These are phyloP conservation scores for Pseudozyma hubeiensis DNA, from an alignment of 1,284 basidiomycete species.

Conservation along the genomic window DNA sequence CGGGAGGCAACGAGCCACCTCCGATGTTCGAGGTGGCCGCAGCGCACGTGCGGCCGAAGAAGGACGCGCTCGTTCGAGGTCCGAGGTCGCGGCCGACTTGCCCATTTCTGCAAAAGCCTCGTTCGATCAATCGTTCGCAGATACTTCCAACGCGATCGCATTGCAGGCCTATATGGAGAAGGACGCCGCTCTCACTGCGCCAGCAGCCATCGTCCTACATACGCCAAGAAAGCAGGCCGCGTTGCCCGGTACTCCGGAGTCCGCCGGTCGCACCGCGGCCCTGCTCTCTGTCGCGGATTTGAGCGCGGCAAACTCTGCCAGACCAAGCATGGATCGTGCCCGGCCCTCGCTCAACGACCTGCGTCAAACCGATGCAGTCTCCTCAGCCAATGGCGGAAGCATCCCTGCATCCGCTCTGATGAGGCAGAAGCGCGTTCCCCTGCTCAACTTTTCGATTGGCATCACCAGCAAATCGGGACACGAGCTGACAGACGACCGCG, in stretches of 20 bases:
- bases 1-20: slow-evolving; percentile 9
- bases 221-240: slow-evolving; percentile 19
- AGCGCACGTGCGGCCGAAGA: slow-evolving; percentile 16
- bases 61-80: slow-evolving; percentile 15
- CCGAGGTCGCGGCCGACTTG: slow-evolving; percentile 13
- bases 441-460: slow-evolving; percentile 43
- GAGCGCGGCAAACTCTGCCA: slow-evolving; percentile 1
- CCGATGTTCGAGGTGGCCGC: slow-evolving; percentile 3
- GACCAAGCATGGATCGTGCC: slow-evolving; percentile 22
- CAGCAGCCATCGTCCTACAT: slow-evolving; percentile 36
- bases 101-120: slow-evolving; percentile 17
- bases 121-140: slow-evolving; percentile 13
- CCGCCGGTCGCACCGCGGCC: slow-evolving; percentile 7
- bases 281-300: slow-evolving; percentile 15
- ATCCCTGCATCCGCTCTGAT: slow-evolving; percentile 13
- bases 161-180: slow-evolving; percentile 16
- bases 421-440: slow-evolving; percentile 33
- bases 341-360: slow-evolving; percentile 19
- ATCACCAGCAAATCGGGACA: slow-evolving; percentile 19
- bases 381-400: neutral
- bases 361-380: slow-evolving; percentile 7
- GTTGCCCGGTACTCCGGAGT: slow-evolving; percentile 5
- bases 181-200: slow-evolving; percentile 16
- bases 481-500: slow-evolving; percentile 19
- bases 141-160: slow-evolving; percentile 5